A percentile compares a stretch with the other conserved stretches of the same genome.
Conservation (phyloP, 108 stramenopile species). For the Fragilaria radians region DNA sequence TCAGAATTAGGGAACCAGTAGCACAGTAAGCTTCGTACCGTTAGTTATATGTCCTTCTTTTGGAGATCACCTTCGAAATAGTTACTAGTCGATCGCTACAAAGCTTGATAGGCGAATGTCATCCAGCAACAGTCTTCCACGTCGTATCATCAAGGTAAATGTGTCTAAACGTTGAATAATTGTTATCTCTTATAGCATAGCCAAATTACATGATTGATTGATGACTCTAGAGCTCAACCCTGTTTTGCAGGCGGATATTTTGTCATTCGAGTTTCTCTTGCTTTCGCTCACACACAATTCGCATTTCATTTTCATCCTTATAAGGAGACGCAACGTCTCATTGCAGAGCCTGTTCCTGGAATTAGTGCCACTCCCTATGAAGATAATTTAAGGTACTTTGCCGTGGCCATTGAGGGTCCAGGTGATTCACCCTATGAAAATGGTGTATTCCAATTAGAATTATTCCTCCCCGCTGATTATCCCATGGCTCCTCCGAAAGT, state of each 20-base stretch:
- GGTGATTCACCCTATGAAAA: conserved; percentile 91
- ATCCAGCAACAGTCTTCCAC: conserved; percentile 13
- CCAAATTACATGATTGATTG: neutral
- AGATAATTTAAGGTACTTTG: conserved; percentile 98
- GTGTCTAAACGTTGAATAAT: conserved; percentile 2
- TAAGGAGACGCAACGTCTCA: conserved; percentile 93
- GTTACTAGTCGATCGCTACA: too few relatives aligned
- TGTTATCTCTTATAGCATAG: too few relatives aligned
- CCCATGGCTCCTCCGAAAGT: conserved; percentile 99
- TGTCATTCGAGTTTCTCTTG: neutral
- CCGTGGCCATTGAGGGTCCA: conserved; percentile 95
- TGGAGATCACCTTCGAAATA: too few relatives aligned
- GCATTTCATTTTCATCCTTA: neutral
- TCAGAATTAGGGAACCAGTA: too few relatives aligned
- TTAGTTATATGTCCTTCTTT: too few relatives aligned
- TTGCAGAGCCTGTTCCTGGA: conserved; percentile 94
- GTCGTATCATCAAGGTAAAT: conserved; percentile 35
- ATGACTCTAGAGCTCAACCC: neutral
- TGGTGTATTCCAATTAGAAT: conserved; percentile 90
- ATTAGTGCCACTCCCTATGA: conserved; percentile 96
- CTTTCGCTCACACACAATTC: neutral
- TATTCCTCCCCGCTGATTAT: conserved; percentile 97
- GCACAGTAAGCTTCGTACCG: too few relatives aligned
- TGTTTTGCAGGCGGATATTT: neutral
- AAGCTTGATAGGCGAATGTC: neutral